phyloP scores from a whole-genome alignment of 257 asterid genomes.

The Solanum corneliomulleri region DNA sequence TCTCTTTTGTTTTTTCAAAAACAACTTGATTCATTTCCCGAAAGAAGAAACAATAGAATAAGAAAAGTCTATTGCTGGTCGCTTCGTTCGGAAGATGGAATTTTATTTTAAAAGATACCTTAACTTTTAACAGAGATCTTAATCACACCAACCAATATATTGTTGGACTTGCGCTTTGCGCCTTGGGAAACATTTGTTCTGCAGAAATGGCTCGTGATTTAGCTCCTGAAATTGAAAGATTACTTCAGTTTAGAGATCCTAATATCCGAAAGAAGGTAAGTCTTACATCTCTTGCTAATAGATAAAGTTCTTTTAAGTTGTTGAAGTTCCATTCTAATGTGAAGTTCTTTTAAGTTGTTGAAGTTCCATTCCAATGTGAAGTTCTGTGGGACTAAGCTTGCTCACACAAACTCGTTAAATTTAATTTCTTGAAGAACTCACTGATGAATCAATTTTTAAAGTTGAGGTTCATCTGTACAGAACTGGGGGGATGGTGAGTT shows the following conservation, averaged over 20 bases:
- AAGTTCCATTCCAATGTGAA: neutral
- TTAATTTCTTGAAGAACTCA: neutral
- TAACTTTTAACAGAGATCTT: slow-evolving; percentile 74
- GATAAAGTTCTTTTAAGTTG: neutral
- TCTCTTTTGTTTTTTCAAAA: neutral
- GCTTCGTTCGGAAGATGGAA: neutral
- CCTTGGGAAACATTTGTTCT: slow-evolving; percentile 94
- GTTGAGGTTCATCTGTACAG: neutral
- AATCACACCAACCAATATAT: slow-evolving; percentile 91
- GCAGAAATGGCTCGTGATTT: slow-evolving; percentile 99
- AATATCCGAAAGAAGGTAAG: slow-evolving; percentile 92
- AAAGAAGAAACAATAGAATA: neutral
- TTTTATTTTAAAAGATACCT: slow-evolving; percentile 22
- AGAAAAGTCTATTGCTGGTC: neutral
- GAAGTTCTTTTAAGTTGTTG: neutral
- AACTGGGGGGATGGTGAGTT: neutral
- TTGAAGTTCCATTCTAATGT: neutral
- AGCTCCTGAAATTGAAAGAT: slow-evolving; percentile 95
- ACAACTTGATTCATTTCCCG: neutral
- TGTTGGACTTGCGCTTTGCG: slow-evolving; percentile 99
- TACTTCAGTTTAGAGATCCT: slow-evolving; percentile 95
- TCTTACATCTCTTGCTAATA: neutral
- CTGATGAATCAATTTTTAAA: neutral
- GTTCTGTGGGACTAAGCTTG: neutral
- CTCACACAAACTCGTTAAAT: neutral